Evolutionary conservation across 805 yeast genomes (phyloP).

Genomic region (Candida vartiovaarae): DNA sequence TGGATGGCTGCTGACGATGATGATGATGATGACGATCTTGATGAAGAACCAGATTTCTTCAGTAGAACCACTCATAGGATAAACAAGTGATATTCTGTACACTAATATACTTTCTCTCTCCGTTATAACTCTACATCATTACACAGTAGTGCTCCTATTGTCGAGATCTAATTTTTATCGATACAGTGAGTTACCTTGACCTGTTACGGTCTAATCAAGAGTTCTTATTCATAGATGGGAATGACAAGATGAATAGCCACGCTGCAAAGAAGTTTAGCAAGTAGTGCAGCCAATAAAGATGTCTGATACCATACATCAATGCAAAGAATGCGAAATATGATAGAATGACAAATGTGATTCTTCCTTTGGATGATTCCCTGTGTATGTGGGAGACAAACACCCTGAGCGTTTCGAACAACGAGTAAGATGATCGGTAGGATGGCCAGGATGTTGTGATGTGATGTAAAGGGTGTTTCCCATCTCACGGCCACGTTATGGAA

Average conservation of each 20-base stretch:
- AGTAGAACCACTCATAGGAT: constrained; percentile 19
- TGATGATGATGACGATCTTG: constrained; percentile 3
- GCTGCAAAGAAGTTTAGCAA: constrained; percentile 59
- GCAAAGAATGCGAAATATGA: constrained; percentile 53
- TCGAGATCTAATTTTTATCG: too few relatives aligned
- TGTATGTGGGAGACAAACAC: constrained; percentile 37
- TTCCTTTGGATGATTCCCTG: constrained; percentile 22
- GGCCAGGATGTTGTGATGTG: constrained; percentile 79
- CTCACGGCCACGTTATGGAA: constrained; percentile 67
- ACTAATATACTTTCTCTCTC: not conserved
- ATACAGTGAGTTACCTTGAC: too few relatives aligned
- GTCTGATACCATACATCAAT: constrained; percentile 68
- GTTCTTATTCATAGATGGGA: constrained; percentile 3
- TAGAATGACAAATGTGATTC: constrained; percentile 32
- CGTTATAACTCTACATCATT: too few relatives aligned
- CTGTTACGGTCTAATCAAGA: not conserved
- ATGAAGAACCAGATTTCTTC: constrained; percentile 13
- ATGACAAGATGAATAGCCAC: constrained; percentile 33
- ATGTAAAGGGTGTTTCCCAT: constrained; percentile 80
- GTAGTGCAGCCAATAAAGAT: constrained; percentile 81
- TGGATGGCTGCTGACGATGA: constrained; percentile 23
- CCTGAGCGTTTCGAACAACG: constrained; percentile 47
- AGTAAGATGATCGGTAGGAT: constrained; percentile 64
- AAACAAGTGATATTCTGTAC: not conserved
- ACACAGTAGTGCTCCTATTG: too few relatives aligned